Base-by-base conservation (phyloP, 2,329 filamentous ascomycete species). In the Dothideomycetes sp. region DNA sequence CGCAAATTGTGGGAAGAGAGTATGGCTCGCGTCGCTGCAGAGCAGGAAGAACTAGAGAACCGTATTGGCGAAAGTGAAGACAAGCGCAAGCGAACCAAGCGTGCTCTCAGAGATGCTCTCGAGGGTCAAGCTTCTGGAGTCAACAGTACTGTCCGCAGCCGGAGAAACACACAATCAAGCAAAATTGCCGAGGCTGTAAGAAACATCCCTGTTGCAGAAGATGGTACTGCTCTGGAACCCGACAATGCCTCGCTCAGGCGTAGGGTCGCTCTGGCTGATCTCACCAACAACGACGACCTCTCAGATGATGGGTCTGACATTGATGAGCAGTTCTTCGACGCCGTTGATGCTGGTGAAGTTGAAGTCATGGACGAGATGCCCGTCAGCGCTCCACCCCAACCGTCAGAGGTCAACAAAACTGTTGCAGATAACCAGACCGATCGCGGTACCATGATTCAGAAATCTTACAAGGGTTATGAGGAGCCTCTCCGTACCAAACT, bases 1-100 rank as follows among this genome's bases (percentile, higher is more conserved):
- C 79, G 91, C 25, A 81, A 84, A 45, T 84, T 98, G 78, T 98
- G 91, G 91, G 91, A 98, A 63, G 91, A 98, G 55, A 96, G 88
- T 63, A 95, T 98, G 91, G 87, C 91, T 8, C 80, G 88, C 53
- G 83, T 98, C n/a, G 91, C 88, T 13, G 80, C 78, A 42, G 91
- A 98, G 59, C 91, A 98, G 53, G 91, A 96, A 62, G 76, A 87
- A 37, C 73, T 98, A 1, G 86, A 96, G 58, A 84, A 78, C 24
- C 82, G 80, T 44, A 84, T 95, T 46, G 86, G 84, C 31, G 84
- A 94, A 61, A 84, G 87, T 1, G 89, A 96, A 60, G 76, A 83
- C 56, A 96, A 94, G 69, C 77, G 87, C 43, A 88, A 84, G 58
- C 74, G 84, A 48, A 91, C 91, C 3, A 96, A 94, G 68, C 80